Conservation (phyloP, 768 basidiomycete species). For the Rhizopogon salebrosus region DNA sequence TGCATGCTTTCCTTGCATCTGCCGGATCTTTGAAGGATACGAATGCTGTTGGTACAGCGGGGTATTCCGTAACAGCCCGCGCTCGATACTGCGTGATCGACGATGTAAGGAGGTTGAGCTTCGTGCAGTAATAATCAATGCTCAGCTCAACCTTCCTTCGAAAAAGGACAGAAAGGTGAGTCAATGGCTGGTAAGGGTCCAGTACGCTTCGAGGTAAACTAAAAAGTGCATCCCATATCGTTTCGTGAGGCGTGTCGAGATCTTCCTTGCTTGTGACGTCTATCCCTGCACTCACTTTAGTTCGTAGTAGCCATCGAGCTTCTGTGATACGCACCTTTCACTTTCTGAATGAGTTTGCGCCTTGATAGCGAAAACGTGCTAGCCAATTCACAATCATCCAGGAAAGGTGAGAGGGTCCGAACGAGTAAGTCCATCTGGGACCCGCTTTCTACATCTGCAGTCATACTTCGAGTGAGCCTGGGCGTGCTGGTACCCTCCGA, state of each 20-base stretch:
- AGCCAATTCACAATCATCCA: conserved; percentile 38
- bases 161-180: conserved; percentile 63
- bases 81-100: conserved; percentile 70
- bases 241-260: conserved; percentile 20
- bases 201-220: conserved; percentile 58
- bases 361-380: not conserved
- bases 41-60: conserved; percentile 73
- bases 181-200: conserved; percentile 75
- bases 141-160: conserved; percentile 65
- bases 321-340: not conserved
- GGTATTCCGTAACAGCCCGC: conserved; percentile 48
- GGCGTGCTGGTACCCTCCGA: not conserved
- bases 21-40: conserved; percentile 70
- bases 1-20: conserved; percentile 65
- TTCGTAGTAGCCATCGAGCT: not conserved
- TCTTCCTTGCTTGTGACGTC: not conserved
- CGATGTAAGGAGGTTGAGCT: conserved; percentile 63
- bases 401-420: conserved; percentile 47
- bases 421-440: conserved; percentile 44
- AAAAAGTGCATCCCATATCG: conserved; percentile 73
- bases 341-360: not conserved
- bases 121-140: conserved; percentile 78
- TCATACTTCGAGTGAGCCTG: not conserved
- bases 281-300: not conserved
- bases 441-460: conserved; percentile 17